These are phyloP conservation scores for Intubia oerlemansii DNA, from an alignment of 2,329 filamentous ascomycete genomes.

Conservation along the genomic window DNA sequence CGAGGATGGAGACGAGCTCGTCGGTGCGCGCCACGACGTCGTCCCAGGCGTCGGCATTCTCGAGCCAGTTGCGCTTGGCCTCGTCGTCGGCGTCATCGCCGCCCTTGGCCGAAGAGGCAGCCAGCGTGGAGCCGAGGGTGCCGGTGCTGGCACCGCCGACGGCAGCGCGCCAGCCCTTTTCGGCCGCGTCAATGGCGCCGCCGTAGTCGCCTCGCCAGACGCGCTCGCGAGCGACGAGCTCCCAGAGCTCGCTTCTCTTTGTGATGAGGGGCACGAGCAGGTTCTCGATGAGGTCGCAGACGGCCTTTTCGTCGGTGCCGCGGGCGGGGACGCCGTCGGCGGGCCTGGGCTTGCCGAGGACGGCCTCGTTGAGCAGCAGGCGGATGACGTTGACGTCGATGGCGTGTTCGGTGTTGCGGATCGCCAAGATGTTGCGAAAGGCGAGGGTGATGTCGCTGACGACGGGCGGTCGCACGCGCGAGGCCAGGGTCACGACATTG, in stretches of 20 bases:
- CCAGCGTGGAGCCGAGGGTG: conserved; percentile 20
- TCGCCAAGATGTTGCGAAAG: conserved; percentile 51
- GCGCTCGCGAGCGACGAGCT: conserved; percentile 47
- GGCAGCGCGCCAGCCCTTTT: conserved; percentile 73
- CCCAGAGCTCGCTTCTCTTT: conserved; percentile 54
- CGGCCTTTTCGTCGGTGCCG: conserved; percentile 37
- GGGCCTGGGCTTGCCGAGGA: conserved; percentile 19
- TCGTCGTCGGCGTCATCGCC: too few relatives aligned
- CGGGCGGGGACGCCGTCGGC: conserved; percentile 22
- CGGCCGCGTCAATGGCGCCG: conserved; percentile 60
- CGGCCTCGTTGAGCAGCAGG: conserved; percentile 49
- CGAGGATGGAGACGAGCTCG: conserved; percentile 62
- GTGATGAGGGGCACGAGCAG: conserved; percentile 71
- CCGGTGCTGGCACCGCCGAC: conserved; percentile 13
- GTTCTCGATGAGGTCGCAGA: conserved; percentile 54
- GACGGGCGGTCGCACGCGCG: conserved; percentile 54
- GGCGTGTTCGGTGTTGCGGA: conserved; percentile 58
- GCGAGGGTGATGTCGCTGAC: conserved; percentile 58
- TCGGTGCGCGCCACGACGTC: conserved; percentile 59
- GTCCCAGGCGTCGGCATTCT: conserved; percentile 43
- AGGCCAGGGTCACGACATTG: conserved; percentile 75
- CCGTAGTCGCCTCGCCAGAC: conserved; percentile 50
- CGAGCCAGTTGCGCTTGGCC: conserved; percentile 29
- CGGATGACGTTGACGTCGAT: conserved; percentile 55
- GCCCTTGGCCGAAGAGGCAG: conserved; percentile 10